Conservation (phyloP, 2,329 filamentous ascomycete species). For the Diplodia scrobiculata region DNA sequence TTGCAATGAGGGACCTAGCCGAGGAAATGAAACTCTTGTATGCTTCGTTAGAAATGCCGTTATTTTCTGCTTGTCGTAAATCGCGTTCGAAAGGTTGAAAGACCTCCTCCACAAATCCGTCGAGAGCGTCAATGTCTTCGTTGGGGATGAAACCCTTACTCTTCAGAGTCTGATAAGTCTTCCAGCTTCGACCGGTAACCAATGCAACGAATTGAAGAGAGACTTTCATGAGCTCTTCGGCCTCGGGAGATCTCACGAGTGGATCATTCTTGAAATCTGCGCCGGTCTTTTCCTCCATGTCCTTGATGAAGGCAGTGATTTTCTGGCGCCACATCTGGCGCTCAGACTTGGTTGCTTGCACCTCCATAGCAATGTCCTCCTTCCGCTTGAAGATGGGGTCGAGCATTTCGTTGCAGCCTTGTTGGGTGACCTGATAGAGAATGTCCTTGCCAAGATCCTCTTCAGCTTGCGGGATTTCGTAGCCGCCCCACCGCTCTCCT, state of each 20-base stretch:
- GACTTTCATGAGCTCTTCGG: constrained; percentile 25
- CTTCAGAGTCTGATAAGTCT: constrained; percentile 11
- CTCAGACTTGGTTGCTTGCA: constrained; percentile 48
- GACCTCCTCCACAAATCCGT: constrained; percentile 23
- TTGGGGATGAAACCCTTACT: not conserved
- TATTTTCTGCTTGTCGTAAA: constrained; percentile 13
- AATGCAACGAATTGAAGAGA: constrained; percentile 23
- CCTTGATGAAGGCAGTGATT: constrained; percentile 19
- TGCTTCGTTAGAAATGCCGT: constrained; percentile 19
- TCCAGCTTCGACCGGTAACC: constrained; percentile 26
- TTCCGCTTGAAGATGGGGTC: constrained; percentile 80
- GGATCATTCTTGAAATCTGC: constrained; percentile 30
- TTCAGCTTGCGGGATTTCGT: constrained; percentile 78
- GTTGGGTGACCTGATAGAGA: constrained; percentile 86
- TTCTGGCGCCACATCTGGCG: constrained; percentile 34
- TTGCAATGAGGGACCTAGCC: constrained; percentile 20
- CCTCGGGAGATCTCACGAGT: constrained; percentile 15
- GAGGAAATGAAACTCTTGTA: constrained; percentile 23
- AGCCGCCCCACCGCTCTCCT: constrained; percentile 72
- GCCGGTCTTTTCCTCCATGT: constrained; percentile 34
- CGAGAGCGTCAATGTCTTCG: constrained; percentile 9
- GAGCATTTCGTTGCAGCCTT: constrained; percentile 89
- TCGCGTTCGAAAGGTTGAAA: constrained; percentile 26
- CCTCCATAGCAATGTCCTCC: constrained; percentile 73
- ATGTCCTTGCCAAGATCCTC: constrained; percentile 84